Percentiles rank a stretch among this genome's conserved stretches.
Evolutionary conservation across 345 rosid species (phyloP).

Genomic region (Eucalyptus erythrocorys): DNA sequence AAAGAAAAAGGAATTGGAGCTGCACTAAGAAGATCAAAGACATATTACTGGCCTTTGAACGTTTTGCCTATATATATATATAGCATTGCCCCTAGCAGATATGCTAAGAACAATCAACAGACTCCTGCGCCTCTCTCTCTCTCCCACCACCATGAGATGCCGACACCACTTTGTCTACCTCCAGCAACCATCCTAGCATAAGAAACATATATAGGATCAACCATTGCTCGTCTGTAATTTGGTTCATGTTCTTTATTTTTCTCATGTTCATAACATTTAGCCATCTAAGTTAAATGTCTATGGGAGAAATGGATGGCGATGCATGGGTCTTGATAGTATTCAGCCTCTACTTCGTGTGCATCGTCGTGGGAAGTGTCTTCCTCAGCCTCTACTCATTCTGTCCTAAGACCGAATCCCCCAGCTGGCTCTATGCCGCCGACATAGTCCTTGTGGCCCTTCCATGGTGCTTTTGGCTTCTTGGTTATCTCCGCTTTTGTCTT

Average conservation of each 20-base stretch:
- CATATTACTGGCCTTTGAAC: not conserved
- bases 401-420: slow-evolving; percentile 4
- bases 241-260: not conserved
- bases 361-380: slow-evolving; percentile 40
- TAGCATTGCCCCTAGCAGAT: not conserved
- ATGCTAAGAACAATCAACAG: not conserved
- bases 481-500: too few species aligned
- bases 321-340: slow-evolving; percentile 24
- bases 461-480: slow-evolving; percentile 59
- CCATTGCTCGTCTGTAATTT: not conserved
- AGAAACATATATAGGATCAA: not conserved
- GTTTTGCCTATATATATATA: not conserved
- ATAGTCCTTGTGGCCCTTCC: slow-evolving; percentile 46
- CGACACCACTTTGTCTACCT: not conserved
- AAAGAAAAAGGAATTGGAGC: too few species aligned
- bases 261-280: not conserved
- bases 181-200: not conserved
- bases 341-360: slow-evolving; percentile 28
- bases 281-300: not conserved
- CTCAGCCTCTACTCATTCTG: slow-evolving; percentile 30
- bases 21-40: too few species aligned
- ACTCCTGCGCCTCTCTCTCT: not conserved
- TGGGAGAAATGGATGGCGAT: slow-evolving; percentile 37
- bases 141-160: not conserved
- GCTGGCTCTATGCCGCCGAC: slow-evolving; percentile 34